A percentile compares a stretch with the other conserved stretches of the same genome.
Evolutionary conservation across 2,329 filamentous ascomycete genomes (phyloP).

Genomic region (Botrytis cinerea): DNA sequence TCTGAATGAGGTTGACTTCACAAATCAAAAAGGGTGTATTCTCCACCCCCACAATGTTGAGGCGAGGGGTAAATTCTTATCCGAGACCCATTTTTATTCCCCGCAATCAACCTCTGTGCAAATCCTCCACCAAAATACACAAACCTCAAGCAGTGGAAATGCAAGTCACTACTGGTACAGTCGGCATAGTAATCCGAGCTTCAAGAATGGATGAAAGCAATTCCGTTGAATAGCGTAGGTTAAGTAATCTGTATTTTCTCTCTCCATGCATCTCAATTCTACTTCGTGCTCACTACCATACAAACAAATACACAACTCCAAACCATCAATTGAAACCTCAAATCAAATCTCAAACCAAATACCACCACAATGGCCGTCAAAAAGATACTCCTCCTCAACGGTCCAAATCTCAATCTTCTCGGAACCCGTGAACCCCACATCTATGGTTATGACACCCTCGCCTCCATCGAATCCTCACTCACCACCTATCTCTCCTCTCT

Average conservation of each 20-base stretch:
- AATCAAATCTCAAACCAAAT: no score
- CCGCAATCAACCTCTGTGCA: constrained; percentile 7
- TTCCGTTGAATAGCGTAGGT: constrained; percentile 7
- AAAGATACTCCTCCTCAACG: constrained; percentile 71
- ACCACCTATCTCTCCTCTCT: constrained; percentile 25
- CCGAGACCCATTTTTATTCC: constrained; percentile 9
- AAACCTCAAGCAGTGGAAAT: not conserved
- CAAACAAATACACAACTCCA: not conserved
- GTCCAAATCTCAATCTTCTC: constrained; percentile 81
- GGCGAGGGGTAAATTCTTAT: constrained; percentile 14
- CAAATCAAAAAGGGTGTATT: not conserved
- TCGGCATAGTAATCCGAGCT: not conserved
- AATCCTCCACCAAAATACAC: not conserved
- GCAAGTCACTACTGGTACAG: not conserved
- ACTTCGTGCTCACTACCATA: not conserved
- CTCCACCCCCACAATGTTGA: not conserved
- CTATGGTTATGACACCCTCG: constrained; percentile 70
- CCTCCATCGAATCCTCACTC: constrained; percentile 52
- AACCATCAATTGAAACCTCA: not conserved
- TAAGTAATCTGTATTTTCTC: not conserved
- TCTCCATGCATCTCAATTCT: not conserved
- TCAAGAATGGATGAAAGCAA: constrained; percentile 12
- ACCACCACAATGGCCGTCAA: constrained; percentile 42
- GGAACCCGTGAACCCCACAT: constrained; percentile 72
- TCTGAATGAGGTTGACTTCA: not conserved